Evolutionary conservation across 192 early-diverging fungal genomes (phyloP), one percentile per base, ranked within the genome.

Genomic region (Podila clonocystis): DNA sequence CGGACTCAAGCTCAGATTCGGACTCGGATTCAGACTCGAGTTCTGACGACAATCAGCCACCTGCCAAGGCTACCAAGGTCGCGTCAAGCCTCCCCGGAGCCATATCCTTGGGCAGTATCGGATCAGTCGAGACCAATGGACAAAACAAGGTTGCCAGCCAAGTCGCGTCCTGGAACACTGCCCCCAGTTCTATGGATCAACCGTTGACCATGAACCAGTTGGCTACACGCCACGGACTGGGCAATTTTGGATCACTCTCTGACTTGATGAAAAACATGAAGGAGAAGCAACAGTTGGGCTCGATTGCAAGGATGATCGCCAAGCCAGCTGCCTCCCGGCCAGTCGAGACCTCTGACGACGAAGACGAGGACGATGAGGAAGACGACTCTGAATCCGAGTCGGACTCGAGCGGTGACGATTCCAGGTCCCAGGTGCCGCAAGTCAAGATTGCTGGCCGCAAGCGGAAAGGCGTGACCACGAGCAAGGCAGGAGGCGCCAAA

Each of bases 1-100:
- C 52, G 52, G 52, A 55, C 52, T 55, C 50, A 22, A 22, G n/a
- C n/a, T 52, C 50, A n/a, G 50, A 50, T n/a, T 50, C 50, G n/a
- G 50, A 55, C 50, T 55, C 50, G 24, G 52, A 5, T 55, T 55
- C 52, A 22, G 52, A 55, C 52, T 55, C 52, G n/a, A 26, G 24
- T 22, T 55, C 52, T 8, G 52, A 24, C 52, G 24, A 55, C 19
- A 22, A 45, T 45, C 4, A 33, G 33, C 34, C 34, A 36, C 41
- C 41, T 4, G 11, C 41, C 2, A 17, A 15, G 41, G 12, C 4
- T 12, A 12, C 41, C 13, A 17, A 45, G 41, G 17, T 15, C 0
- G 4, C 11, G 13, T 15, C 41, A 15, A 15, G 41, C 13, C 17
- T 45, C 41, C 41, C 41, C 0, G 41, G 41, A 45, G 41, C 41